Evolutionary conservation across 352 stramenopile genomes (phyloP).

Genomic region (Phytophthora brassicae): DNA sequence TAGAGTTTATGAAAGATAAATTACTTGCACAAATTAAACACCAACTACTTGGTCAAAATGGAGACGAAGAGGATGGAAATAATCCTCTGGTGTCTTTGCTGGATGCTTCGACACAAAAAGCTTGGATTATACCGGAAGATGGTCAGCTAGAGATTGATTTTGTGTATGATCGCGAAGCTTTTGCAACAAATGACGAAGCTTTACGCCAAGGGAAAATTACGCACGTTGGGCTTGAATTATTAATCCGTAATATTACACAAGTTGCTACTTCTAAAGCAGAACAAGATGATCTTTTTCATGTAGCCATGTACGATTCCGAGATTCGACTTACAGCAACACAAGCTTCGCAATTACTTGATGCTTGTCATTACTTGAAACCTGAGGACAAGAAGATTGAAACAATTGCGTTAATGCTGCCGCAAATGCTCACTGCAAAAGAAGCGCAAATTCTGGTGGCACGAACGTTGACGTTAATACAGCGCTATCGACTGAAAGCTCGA

Average conservation of each 20-base stretch:
- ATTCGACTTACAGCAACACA: conserved; percentile 78
- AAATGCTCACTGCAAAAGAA: conserved; percentile 86
- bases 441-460: conserved; percentile 67
- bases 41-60: conserved; percentile 36
- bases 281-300: conserved; percentile 76
- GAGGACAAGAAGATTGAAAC: conserved; percentile 62
- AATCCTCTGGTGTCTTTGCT: conserved; percentile 38
- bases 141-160: conserved; percentile 77
- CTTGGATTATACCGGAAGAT: conserved; percentile 66
- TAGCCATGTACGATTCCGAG: conserved; percentile 78
- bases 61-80: conserved; percentile 5
- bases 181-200: conserved; percentile 57
- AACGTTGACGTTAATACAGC: conserved; percentile 68
- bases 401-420: conserved; percentile 69
- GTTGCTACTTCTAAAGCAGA: conserved; percentile 58
- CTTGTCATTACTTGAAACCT: conserved; percentile 63
- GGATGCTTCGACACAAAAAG: conserved; percentile 54
- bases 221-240: conserved; percentile 62
- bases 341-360: conserved; percentile 80
- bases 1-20: conserved; percentile 76
- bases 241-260: conserved; percentile 72
- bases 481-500: conserved; percentile 73
- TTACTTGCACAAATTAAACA: conserved; percentile 63
- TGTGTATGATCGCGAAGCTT: conserved; percentile 74
- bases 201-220: conserved; percentile 59